phyloP scores from a whole-genome alignment of 1,139 yeast species.

The Geotrichum candidum region DNA sequence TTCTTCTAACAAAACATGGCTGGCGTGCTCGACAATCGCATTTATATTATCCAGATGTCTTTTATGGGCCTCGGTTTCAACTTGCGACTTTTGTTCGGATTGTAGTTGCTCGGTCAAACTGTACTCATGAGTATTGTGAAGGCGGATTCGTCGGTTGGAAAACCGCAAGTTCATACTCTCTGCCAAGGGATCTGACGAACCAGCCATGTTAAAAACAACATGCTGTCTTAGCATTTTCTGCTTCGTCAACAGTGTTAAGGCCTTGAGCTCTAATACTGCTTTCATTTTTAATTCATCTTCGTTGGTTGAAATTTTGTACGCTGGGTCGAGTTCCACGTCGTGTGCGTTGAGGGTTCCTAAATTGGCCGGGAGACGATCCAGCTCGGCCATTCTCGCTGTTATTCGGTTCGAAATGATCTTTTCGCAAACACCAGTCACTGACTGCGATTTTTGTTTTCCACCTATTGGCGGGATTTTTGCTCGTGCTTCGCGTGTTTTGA shows the following conservation, averaged over 20 bases:
- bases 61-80: slow-evolving; percentile 40
- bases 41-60: slow-evolving; percentile 35
- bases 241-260: slow-evolving; percentile 69
- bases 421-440: slow-evolving; percentile 33
- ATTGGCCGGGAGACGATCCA: slow-evolving; percentile 73
- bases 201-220: slow-evolving; percentile 58
- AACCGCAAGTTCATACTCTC: slow-evolving; percentile 35
- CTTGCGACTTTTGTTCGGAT: slow-evolving; percentile 49
- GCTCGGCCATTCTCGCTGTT: slow-evolving; percentile 62
- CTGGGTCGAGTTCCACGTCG: slow-evolving; percentile 37
- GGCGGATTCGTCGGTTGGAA: slow-evolving; percentile 48
- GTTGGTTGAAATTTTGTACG: slow-evolving; percentile 45
- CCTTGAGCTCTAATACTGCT: slow-evolving; percentile 75
- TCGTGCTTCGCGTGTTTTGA: slow-evolving; percentile 33
- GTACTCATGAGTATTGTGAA: slow-evolving; percentile 56
- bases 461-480: slow-evolving; percentile 31
- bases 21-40: slow-evolving; percentile 38
- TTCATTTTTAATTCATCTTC: slow-evolving; percentile 45
- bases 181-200: slow-evolving; percentile 31
- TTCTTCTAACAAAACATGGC: slow-evolving; percentile 28
- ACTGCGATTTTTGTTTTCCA: slow-evolving; percentile 18
- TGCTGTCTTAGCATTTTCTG: slow-evolving; percentile 82
- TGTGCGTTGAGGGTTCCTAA: slow-evolving; percentile 55
- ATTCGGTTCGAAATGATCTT: slow-evolving; percentile 41
- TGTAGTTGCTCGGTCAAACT: slow-evolving; percentile 58